Evolutionary conservation across 1,284 basidiomycete genomes (phyloP), one percentile per base, ranked within the genome.

Genomic region (Tylopilus sp.): DNA sequence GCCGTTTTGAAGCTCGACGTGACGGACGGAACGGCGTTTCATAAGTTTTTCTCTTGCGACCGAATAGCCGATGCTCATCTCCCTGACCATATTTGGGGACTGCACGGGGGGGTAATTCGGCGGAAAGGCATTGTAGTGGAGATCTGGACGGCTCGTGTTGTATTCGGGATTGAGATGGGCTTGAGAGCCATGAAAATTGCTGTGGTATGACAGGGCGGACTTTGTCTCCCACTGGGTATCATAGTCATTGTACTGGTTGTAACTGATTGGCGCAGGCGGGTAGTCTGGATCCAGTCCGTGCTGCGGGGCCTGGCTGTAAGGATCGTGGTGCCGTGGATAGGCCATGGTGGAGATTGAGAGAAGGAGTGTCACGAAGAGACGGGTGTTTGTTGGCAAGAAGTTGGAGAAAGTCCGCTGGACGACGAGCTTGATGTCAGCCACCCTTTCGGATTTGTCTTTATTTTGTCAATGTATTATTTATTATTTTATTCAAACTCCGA

Each of bases 1-100:
- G 30, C 89, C 90, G 52, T 92, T 77, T 67, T 84, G 76, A 34
- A 96, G 79, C 59, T 86, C 85, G 55, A 94, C 84, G 59, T 91
- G 85, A 58, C 86, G 82, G 46, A 92, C 77, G 33, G 89, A 88
- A 47, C 86, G 75, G 36, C 85, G 79, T 59, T 84, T 86, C 79
- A 89, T 79, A 68, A 89, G 77, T 65, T 86, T 85, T 54, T 89
- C 86, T 56, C 80, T 73, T 30, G 84, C 84, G 44, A 73, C 72
- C 19, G 79, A 82, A 70, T 85, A 92, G 18, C 86, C 89, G 36
- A 62, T 70, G 60, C 75, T 77, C 56, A 71, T 73, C 46, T 75
- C 73, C 54, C 72, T 70, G 42, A 74, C 68, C 62, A 78, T 67
- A 26, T 65, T 74, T n/a, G 76, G 77, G 28, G 60, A n/a, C 46